Evolutionary conservation across 768 basidiomycete species (phyloP).

Genomic region (Roridomyces roridus): DNA sequence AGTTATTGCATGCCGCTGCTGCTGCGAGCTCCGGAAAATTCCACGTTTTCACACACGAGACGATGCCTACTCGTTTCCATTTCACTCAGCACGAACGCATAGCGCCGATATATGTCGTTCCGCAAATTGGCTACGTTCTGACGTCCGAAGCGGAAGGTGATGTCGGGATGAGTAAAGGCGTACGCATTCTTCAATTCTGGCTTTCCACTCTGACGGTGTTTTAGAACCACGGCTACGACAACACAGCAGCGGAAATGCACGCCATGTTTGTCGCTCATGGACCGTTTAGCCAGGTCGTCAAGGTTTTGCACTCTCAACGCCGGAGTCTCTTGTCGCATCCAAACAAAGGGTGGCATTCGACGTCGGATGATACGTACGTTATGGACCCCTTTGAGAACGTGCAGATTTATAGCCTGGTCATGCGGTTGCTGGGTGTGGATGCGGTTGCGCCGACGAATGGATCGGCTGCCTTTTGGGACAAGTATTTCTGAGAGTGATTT

Average conservation of each 20-base stretch:
- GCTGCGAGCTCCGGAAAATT: constrained; percentile 68
- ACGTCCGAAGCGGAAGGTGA: constrained; percentile 69
- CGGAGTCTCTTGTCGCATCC: constrained; percentile 31
- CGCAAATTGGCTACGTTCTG: constrained; percentile 80
- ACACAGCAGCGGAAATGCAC: constrained; percentile 76
- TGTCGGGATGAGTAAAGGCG: constrained; percentile 74
- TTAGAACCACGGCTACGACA: constrained; percentile 93
- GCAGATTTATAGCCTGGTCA: constrained; percentile 83
- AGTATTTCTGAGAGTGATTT: too few relatives aligned
- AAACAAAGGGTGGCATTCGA: constrained; percentile 71
- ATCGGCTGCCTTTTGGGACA: constrained; percentile 84
- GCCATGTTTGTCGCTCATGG: constrained; percentile 94
- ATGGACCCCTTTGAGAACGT: constrained; percentile 88
- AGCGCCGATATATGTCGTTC: constrained; percentile 86
- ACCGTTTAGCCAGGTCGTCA: constrained; percentile 78
- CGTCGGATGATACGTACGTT: constrained; percentile 66
- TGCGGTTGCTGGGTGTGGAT: constrained; percentile 71
- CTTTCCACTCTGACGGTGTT: background rate
- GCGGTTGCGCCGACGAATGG: constrained; percentile 74
- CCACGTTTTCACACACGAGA: constrained; percentile 76
- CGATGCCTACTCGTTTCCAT: constrained; percentile 85
- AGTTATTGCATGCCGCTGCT: constrained; percentile 59
- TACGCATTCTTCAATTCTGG: constrained; percentile 30
- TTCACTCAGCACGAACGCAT: constrained; percentile 78
- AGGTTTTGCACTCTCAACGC: constrained; percentile 53